Base-by-base conservation (phyloP, 345 rosid genomes). In the Eucalyptus camaldulensis region DNA sequence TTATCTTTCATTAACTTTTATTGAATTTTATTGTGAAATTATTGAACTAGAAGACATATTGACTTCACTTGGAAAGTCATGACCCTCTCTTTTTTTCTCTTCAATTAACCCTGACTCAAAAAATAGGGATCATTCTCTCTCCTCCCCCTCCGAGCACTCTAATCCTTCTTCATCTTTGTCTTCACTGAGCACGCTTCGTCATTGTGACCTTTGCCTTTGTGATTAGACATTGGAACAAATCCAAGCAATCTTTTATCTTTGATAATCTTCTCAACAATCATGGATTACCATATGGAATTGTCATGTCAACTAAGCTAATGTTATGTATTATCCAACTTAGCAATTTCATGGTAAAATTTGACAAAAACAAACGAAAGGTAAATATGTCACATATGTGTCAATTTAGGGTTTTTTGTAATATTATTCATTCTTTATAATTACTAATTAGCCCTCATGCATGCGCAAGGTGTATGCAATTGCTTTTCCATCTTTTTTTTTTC, bases 41-140 rank as follows among this genome's bases (percentile, higher is more conserved):
- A 3, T 0, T 24, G 1, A 56, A 25, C 0, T 24, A 0, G 1
- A 56, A 9, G 0, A 56, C 2, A 56, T 4, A 0, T 56, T 25
- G 1, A 56, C 29, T 56, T 56, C 4, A 24, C 13, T 9, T 56
- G 29, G 0, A 24, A 56, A 56, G 27, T 56, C 62, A 56, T 56
- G 10, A 56, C 13, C 29, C 29, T 24, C 62, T 56, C 13, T 56
- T 6, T 56, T 56, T 22, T 10, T 56, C 10, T 22, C 62, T 56
- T 24, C 62, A 24, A 56, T 24, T 56, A 56, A 10, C 29, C 62
- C 1, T 9, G 1, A 56, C 62, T 56, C 2, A 2, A 56, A 56
- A 56, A 21, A 53, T 24, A 1, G 12, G 29, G 62, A 22, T 56
- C 3, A 22, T 10, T 56, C 62, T 24, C 62, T 56, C 62, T 24